Percentiles rank a stretch among this genome's conserved stretches.
phyloP scores from a whole-genome alignment of 257 asterid species.

The Anisodus tanguticus region DNA sequence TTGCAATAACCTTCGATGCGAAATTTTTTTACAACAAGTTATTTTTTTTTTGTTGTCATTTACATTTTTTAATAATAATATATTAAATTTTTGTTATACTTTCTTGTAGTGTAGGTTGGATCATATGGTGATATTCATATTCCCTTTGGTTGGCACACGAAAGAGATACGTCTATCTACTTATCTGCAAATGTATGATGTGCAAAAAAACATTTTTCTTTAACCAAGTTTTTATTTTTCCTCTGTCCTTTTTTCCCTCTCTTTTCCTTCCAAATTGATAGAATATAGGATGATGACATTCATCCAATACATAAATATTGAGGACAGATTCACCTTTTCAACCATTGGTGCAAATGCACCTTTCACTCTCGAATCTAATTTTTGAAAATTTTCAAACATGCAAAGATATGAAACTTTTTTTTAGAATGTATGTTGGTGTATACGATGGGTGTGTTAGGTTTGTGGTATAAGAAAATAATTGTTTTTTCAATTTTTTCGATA shows the following conservation, averaged over 20 bases:
- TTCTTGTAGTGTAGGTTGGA: not conserved
- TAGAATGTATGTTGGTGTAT: not conserved
- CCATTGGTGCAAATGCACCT: not conserved
- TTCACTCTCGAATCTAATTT: not conserved
- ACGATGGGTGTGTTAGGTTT: not conserved
- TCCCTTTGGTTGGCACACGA: constrained; percentile 29
- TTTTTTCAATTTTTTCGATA: too few species aligned
- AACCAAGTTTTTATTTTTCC: not conserved
- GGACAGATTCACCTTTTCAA: constrained; percentile 27
- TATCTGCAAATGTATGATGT: constrained; percentile 32
- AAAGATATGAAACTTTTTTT: not conserved
- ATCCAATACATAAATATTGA: not conserved
- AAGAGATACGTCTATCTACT: constrained; percentile 30
- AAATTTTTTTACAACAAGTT: too few species aligned
- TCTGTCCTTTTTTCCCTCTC: too few species aligned
- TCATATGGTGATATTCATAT: not conserved
- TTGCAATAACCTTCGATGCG: too few species aligned
- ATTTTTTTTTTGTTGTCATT: too few species aligned
- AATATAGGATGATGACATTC: not conserved
- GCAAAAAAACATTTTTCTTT: not conserved
- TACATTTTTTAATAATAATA: too few species aligned
- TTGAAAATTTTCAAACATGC: not conserved
- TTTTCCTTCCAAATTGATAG: not conserved
- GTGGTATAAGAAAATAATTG: not conserved
- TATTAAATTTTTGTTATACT: too few species aligned